phyloP scores from a whole-genome alignment of 1,139 yeast species.

The Suhomyces bribrorum region DNA sequence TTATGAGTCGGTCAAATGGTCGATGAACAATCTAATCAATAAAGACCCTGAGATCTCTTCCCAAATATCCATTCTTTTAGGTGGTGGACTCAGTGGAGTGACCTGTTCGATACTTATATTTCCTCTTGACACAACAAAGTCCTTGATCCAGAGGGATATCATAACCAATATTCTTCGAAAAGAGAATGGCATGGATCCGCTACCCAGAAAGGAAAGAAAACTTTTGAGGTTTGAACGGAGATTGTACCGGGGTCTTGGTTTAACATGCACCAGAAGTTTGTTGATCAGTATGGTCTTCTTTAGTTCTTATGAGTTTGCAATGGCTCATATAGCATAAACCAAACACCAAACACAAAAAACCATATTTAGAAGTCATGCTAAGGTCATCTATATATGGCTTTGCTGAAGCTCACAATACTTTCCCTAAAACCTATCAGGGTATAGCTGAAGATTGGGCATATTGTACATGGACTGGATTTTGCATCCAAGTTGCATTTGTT shows the following conservation, averaged over 20 bases:
- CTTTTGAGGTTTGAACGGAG: conserved; percentile 41
- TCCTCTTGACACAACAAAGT: conserved; percentile 80
- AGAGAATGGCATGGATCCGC: conserved; percentile 43
- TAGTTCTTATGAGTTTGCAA: conserved; percentile 65
- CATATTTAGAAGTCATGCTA: too few relatives aligned
- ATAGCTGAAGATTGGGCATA: too few relatives aligned
- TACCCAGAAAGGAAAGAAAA: conserved; percentile 33
- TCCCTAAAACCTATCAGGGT: neutral
- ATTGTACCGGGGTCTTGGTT: conserved; percentile 76
- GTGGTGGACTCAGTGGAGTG: conserved; percentile 83
- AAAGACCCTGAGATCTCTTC: conserved; percentile 31
- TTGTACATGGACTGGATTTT: too few relatives aligned
- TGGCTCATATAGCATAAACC: conserved; percentile 51
- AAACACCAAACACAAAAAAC: too few relatives aligned
- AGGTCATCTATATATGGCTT: too few relatives aligned
- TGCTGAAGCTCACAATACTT: neutral
- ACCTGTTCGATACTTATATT: conserved; percentile 72
- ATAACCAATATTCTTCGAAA: conserved; percentile 63
- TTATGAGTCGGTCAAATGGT: conserved; percentile 69
- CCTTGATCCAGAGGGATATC: conserved; percentile 71
- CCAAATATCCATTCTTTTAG: conserved; percentile 44
- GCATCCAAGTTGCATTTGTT: too few relatives aligned
- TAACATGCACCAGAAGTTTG: conserved; percentile 69
- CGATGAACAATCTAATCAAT: conserved; percentile 37
- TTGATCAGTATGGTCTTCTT: conserved; percentile 76